Conservation (phyloP, 257 asterid genomes). For the Solanum pinnatisectum region DNA sequence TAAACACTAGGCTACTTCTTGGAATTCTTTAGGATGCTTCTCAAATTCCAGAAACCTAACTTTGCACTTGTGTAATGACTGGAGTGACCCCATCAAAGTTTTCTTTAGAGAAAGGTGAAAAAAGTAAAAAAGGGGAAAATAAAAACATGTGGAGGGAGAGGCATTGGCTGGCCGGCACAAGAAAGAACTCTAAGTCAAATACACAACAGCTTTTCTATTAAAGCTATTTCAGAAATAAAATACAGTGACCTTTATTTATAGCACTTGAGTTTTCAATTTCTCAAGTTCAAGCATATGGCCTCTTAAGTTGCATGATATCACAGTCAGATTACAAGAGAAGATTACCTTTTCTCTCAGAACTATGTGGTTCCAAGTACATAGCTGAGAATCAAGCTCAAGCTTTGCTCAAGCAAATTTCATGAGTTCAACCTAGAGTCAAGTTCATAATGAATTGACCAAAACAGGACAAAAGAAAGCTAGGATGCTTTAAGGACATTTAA, state of each 20-base stretch:
- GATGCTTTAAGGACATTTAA: not conserved
- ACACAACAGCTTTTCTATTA: not conserved
- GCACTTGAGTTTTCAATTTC: not conserved
- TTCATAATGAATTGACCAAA: not conserved
- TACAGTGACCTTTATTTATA: not conserved
- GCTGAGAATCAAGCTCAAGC: not conserved
- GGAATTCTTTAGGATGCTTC: conserved; percentile 19
- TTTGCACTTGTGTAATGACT: not conserved
- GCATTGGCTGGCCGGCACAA: not conserved
- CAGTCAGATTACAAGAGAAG: not conserved
- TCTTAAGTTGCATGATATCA: not conserved
- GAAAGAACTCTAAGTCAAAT: not conserved
- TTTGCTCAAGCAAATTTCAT: not conserved
- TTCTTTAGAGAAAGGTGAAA: not conserved
- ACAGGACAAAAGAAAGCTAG: not conserved
- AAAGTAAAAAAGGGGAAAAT: not conserved
- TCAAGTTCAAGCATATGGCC: not conserved
- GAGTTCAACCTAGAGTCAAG: not conserved
- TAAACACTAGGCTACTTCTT: not conserved
- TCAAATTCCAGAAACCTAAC: conserved; percentile 11
- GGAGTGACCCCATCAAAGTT: not conserved
- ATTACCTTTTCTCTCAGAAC: not conserved
- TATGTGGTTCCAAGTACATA: not conserved
- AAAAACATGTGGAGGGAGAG: not conserved
- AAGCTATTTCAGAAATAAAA: not conserved